Percentiles rank a stretch among this genome's conserved stretches.
Evolutionary conservation across 139 green algal species (phyloP).

Genomic region (Chlamydomonas eustigma): DNA sequence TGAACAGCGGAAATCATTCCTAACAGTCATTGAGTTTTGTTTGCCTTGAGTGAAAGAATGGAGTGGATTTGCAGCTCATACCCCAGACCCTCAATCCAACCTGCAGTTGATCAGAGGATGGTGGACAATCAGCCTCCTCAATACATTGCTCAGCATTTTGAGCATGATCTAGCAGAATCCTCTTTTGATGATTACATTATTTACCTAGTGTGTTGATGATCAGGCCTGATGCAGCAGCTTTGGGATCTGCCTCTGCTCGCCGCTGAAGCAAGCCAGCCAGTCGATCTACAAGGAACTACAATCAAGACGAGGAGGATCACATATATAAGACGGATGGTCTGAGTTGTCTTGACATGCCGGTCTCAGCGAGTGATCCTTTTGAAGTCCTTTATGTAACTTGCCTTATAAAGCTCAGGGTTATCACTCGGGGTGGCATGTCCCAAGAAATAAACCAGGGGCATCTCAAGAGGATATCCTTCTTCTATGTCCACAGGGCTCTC

Average conservation of each 20-base stretch:
- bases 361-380: no score
- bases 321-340: no score
- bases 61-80: conserved; percentile 88
- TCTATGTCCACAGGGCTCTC: conserved; percentile 72
- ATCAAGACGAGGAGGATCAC: no score
- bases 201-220: conserved; percentile 95
- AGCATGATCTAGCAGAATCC: no score
- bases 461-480: conserved; percentile 61
- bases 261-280: conserved; percentile 67
- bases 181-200: no score
- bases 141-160: no score
- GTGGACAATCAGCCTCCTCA: no score
- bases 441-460: conserved; percentile 85
- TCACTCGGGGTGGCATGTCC: conserved; percentile 68
- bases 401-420: conserved; percentile 79
- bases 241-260: conserved; percentile 32
- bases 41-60: conserved; percentile 51
- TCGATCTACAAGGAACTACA: conserved; percentile 59
- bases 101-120: no score
- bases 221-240: conserved; percentile 59
- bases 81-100: conserved; percentile 85
- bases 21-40: no score
- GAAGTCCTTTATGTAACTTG: no score
- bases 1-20: no score
- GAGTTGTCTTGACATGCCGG: no score